Evolutionary conservation across 805 yeast species (phyloP).

Genomic region (Candida germanica): DNA sequence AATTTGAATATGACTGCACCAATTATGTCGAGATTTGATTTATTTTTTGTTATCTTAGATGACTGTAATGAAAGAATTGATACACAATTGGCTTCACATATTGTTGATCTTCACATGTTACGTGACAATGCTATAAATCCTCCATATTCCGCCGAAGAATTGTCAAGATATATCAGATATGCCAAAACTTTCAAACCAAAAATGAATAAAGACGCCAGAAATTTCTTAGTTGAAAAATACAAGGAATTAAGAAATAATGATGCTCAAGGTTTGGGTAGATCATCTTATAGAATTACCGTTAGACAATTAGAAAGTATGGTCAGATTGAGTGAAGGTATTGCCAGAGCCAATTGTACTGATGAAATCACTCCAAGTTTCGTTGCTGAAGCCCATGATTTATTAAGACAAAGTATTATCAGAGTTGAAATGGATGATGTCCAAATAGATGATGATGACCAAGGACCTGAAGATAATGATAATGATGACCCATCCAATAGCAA

Average conservation of each 20-base stretch:
- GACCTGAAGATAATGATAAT: conserved; percentile 22
- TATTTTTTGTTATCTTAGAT: conserved; percentile 90
- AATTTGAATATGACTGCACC: conserved; percentile 97
- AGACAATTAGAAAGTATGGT: conserved; percentile 95
- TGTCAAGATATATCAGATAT: conserved; percentile 82
- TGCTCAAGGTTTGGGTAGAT: conserved; percentile 81
- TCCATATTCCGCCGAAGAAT: conserved; percentile 84
- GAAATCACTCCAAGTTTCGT: conserved; percentile 82
- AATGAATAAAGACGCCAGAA: conserved; percentile 78
- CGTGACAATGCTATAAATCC: conserved; percentile 88
- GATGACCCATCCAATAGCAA: conserved; percentile 18
- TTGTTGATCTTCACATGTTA: conserved; percentile 87
- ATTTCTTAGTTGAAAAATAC: conserved; percentile 70
- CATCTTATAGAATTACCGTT: conserved; percentile 91
- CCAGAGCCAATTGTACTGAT: conserved; percentile 92
- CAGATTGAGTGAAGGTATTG: conserved; percentile 92
- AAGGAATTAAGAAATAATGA: conserved; percentile 86
- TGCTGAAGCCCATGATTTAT: conserved; percentile 86
- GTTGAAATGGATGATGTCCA: conserved; percentile 94
- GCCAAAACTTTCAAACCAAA: conserved; percentile 92
- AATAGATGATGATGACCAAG: conserved; percentile 57
- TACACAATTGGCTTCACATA: conserved; percentile 86
- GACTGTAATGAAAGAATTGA: conserved; percentile 92
- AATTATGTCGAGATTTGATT: conserved; percentile 95
- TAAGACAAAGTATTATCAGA: conserved; percentile 87